Conservation (phyloP, 495 filamentous ascomycete genomes). For the Antarctomyces pellizariae region DNA sequence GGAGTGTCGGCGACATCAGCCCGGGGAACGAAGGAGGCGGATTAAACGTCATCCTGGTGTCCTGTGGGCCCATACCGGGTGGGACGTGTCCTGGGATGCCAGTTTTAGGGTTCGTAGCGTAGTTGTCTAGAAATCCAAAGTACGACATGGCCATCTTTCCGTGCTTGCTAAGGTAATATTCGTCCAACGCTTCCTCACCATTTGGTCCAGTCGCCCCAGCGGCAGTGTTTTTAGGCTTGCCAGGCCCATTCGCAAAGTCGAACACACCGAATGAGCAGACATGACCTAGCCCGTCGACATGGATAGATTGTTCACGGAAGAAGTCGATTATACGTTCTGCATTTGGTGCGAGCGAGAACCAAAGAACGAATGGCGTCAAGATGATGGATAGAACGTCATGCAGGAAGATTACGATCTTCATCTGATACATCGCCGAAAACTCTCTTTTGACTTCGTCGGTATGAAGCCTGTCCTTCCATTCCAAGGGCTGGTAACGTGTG, state of each 20-base stretch:
- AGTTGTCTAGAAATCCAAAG: slow-evolving; percentile 80
- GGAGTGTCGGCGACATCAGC: slow-evolving; percentile 35
- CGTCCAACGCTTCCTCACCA: slow-evolving; percentile 46
- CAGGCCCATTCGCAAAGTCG: slow-evolving; percentile 69
- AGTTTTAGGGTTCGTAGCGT: slow-evolving; percentile 39
- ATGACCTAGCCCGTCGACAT: slow-evolving; percentile 87
- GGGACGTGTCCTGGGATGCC: slow-evolving; percentile 23
- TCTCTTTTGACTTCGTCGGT: slow-evolving; percentile 67
- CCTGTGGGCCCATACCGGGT: slow-evolving; percentile 25
- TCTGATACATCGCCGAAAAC: slow-evolving; percentile 68
- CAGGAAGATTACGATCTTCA: slow-evolving; percentile 73
- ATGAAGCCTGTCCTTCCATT: slow-evolving; percentile 76
- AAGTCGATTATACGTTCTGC: slow-evolving; percentile 91
- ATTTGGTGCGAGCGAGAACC: slow-evolving; percentile 68
- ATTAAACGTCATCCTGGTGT: slow-evolving; percentile 31
- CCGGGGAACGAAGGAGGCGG: slow-evolving; percentile 60
- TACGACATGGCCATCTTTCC: slow-evolving; percentile 94
- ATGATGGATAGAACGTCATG: slow-evolving; percentile 85
- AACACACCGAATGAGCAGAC: slow-evolving; percentile 97
- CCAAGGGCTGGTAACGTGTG: slow-evolving; percentile 68
- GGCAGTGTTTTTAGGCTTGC: slow-evolving; percentile 20
- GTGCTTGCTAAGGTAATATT: slow-evolving; percentile 87
- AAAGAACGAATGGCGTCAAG: slow-evolving; percentile 72
- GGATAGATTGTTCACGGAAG: slow-evolving; percentile 90
- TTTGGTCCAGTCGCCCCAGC: slow-evolving; percentile 8